A percentile compares a stretch with the other conserved stretches of the same genome.
Evolutionary conservation across 192 early-diverging fungal genomes (phyloP).

Genomic region (Oehlia diaphana): DNA sequence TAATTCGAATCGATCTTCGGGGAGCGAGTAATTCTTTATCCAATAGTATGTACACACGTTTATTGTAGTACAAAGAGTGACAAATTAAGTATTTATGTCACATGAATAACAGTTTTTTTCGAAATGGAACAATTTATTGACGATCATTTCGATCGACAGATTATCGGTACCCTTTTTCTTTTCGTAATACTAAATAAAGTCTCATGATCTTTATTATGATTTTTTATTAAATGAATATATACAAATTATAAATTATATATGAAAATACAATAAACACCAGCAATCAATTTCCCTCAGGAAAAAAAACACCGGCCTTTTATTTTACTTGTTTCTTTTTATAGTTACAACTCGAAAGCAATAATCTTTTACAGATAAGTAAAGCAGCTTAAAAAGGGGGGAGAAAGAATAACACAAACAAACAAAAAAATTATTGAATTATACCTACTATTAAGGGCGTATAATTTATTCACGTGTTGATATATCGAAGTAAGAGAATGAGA

Average conservation of each 20-base stretch:
- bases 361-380: conserved; percentile 18
- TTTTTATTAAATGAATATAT: too few species aligned
- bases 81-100: too few species aligned
- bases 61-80: too few species aligned
- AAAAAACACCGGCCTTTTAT: background rate
- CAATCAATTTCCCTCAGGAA: background rate
- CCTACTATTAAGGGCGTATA: conserved; percentile 11
- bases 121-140: too few species aligned
- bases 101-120: too few species aligned
- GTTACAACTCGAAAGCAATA: background rate
- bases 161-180: too few species aligned
- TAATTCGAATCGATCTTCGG: too few species aligned
- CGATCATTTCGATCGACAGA: too few species aligned
- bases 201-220: too few species aligned
- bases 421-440: conserved; percentile 21
- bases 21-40: too few species aligned
- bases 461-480: conserved; percentile 24
- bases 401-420: conserved; percentile 15
- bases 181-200: too few species aligned
- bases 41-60: too few species aligned
- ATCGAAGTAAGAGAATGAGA: conserved; percentile 20
- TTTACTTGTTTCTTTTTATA: background rate
- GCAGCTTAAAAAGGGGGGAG: background rate
- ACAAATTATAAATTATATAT: background rate
- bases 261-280: background rate